Percentiles rank a stretch among this genome's conserved stretches.
Evolutionary conservation across 2,329 filamentous ascomycete species (phyloP).

Genomic region (Phyllosticta citriasiana): DNA sequence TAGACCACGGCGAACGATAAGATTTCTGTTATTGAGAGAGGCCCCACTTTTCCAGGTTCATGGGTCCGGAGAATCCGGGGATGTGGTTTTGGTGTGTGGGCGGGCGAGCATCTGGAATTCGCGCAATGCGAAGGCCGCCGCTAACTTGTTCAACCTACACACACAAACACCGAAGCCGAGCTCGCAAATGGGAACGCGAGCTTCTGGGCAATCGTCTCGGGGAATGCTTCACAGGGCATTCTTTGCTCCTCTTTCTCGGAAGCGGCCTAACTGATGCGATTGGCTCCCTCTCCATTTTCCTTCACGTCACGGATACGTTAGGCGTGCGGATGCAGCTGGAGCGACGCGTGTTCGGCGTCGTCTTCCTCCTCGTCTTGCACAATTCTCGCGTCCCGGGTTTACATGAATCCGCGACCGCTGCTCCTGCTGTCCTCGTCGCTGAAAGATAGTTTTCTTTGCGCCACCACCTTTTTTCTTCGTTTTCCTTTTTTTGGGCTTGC

Average conservation of each 20-base stretch:
- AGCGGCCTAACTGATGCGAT: background rate
- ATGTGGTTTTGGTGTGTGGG: constrained; percentile 34
- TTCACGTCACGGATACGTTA: background rate
- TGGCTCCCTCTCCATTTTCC: background rate
- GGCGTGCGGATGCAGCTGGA: background rate
- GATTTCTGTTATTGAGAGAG: background rate
- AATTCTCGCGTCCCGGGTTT: background rate
- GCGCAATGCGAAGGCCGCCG: background rate
- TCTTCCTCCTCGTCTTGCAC: background rate
- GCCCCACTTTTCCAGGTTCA: background rate
- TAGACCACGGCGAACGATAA: background rate
- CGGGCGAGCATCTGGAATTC: constrained; percentile 13
- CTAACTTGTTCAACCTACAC: background rate
- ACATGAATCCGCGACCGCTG: background rate
- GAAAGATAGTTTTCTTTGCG: background rate
- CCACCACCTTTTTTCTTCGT: too few relatives aligned
- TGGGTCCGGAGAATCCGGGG: constrained; percentile 40
- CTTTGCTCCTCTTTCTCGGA: background rate
- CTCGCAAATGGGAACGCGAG: background rate
- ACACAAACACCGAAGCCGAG: background rate
- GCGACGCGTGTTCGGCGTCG: background rate
- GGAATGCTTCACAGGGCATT: background rate
- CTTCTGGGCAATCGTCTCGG: background rate
- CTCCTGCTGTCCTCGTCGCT: background rate
- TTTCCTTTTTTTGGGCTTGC: too few relatives aligned